phyloP scores from a whole-genome alignment of 495 filamentous ascomycete species.

The Penicillium lividum region DNA sequence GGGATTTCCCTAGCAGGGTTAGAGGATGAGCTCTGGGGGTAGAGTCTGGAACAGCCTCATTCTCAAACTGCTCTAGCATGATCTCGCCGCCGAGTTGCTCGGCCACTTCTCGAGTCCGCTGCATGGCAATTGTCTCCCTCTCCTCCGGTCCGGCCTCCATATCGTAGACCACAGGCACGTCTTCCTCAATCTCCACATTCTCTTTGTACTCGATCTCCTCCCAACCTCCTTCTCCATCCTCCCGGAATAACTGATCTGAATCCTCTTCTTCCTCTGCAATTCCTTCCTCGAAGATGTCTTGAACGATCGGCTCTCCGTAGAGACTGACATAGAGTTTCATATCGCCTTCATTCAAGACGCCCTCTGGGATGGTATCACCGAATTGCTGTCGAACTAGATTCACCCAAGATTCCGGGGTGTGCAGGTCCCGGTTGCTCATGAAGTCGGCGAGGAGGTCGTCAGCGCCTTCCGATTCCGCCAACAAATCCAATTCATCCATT shows the following conservation, averaged over 20 bases:
- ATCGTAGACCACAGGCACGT: constrained; percentile 39
- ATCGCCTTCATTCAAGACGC: constrained; percentile 67
- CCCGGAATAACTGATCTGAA: constrained; percentile 49
- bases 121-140: constrained; percentile 36
- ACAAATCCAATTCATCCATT: constrained; percentile 35
- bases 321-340: constrained; percentile 74
- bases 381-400: constrained; percentile 70
- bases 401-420: constrained; percentile 63
- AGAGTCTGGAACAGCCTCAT: constrained; percentile 50
- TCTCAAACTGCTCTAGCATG: constrained; percentile 47
- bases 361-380: constrained; percentile 76
- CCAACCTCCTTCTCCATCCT: constrained; percentile 58
- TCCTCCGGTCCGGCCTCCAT: constrained; percentile 37
- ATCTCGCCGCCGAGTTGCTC: constrained; percentile 50
- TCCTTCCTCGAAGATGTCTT: constrained; percentile 33
- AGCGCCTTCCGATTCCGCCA: constrained; percentile 14
- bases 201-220: constrained; percentile 60
- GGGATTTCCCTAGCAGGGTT: constrained; percentile 62
- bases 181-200: constrained; percentile 23
- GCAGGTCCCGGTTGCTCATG: constrained; percentile 32
- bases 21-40: constrained; percentile 59
- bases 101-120: constrained; percentile 46
- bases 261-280: constrained; percentile 36
- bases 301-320: constrained; percentile 68
- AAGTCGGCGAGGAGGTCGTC: constrained; percentile 29